Base-by-base conservation (phyloP, 164 flowering plant species). In the Piper longum region DNA sequence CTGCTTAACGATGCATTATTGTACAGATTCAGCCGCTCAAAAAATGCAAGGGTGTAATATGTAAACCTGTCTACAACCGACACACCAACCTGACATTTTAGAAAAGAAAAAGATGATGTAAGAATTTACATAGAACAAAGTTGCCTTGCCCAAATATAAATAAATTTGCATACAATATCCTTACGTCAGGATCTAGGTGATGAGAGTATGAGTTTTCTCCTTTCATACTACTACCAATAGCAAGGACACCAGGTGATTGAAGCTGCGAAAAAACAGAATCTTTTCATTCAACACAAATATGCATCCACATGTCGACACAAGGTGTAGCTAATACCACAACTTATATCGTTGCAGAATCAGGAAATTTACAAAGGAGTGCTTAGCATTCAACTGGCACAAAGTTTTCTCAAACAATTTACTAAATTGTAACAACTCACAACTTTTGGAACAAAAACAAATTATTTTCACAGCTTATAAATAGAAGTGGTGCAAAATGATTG, bases 51-150 rank as follows among this genome's bases (percentile, higher is more conserved):
- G 19, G 99, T 95, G 64, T 91, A 91, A 70, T 73, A 95, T 56
- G 99, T 95, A 67, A 95, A 95, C 43, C 98, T 93, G 77, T 95
- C 98, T 67, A 95, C 98, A 64, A 95, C 98, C 66, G 96, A 95
- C 7, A 95, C 96, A 66, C 99, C 99, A 71, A 95, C 85, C 99
- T 95, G 82, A 57, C 78, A 14, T 9, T 9, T 48, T 48, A 48
- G 14, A 48, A 5, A 9, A 48, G 9, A 48, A 48, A 48, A 26
- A 26, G 36, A 26, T 26, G 52, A 2, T 48, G 14, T 48, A 14
- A 48, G 52, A 48, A 48, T 48, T 48, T 12, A 9, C 3, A 48
- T 26, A 26, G 36, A 26, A 26, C 36, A 26, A 26, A 26, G 36
- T 26, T 26, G 36, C 36, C 36, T 26, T 26, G 36, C 36, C 36